Evolutionary conservation across 805 yeast genomes (phyloP).

Genomic region (Lipomyces sp.): DNA sequence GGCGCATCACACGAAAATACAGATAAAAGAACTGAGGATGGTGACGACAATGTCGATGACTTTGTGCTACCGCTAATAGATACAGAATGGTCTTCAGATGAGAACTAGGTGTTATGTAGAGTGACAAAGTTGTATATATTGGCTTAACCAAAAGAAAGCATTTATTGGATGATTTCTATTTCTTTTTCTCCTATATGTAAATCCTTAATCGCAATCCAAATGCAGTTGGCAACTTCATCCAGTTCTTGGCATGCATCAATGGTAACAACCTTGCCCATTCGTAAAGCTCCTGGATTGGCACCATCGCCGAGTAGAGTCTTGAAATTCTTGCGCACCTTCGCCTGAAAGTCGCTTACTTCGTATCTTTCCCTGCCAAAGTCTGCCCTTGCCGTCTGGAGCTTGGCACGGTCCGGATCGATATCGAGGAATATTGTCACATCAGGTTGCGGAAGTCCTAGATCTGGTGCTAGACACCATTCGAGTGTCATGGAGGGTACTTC

Average conservation of each 20-base stretch:
- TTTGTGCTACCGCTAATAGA: conserved; percentile 36
- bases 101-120: conserved; percentile 16
- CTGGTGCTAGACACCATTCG: conserved; percentile 83
- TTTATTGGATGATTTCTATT: conserved; percentile 1
- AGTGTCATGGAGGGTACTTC: conserved; percentile 54
- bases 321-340: conserved; percentile 68
- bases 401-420: conserved; percentile 53
- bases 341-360: conserved; percentile 75
- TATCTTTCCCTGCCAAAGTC: conserved; percentile 96
- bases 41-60: conserved; percentile 27
- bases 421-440: conserved; percentile 81
- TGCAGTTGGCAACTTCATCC: conserved; percentile 10
- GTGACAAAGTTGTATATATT: neutral
- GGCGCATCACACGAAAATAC: neutral
- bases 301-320: conserved; percentile 31
- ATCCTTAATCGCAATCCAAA: conserved; percentile 7
- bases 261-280: conserved; percentile 16
- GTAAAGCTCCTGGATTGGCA: conserved; percentile 9
- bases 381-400: conserved; percentile 52
- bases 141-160: neutral
- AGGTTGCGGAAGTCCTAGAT: conserved; percentile 82
- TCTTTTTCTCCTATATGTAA: neutral
- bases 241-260: conserved; percentile 27
- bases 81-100: conserved; percentile 27
- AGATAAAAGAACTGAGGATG: conserved; percentile 8